phyloP scores from a whole-genome alignment of 345 rosid species.

The Heritiera littoralis region DNA sequence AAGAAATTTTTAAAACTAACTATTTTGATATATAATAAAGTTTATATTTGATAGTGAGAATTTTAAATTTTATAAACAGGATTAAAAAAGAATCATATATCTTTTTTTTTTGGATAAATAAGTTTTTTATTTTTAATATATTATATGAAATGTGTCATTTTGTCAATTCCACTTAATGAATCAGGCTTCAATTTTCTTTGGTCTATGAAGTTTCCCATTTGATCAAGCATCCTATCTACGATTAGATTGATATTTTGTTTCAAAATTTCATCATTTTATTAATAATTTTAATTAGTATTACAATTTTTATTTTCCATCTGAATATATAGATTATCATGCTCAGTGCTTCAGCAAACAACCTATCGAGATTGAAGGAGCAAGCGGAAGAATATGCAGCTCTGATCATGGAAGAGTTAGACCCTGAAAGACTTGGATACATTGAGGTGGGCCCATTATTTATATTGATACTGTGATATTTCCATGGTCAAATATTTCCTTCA shows the following conservation, averaged over 20 bases:
- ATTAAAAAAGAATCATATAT: too few species aligned
- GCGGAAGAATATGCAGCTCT: conserved; percentile 98
- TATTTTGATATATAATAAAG: conserved; percentile 39
- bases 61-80: too few species aligned
- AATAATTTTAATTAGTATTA: conserved; percentile 16
- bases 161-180: too few species aligned
- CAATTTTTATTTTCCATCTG: not conserved
- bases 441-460: conserved; percentile 60
- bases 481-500: conserved; percentile 11
- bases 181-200: conserved; percentile 19
- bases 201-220: conserved; percentile 43
- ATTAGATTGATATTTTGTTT: conserved; percentile 9
- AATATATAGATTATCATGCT: conserved; percentile 74
- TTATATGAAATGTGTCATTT: too few species aligned
- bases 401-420: conserved; percentile 99
- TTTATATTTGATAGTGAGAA: too few species aligned
- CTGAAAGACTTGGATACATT: conserved; percentile 94
- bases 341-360: conserved; percentile 94
- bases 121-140: too few species aligned
- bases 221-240: conserved; percentile 39
- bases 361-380: conserved; percentile 88
- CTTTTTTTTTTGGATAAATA: too few species aligned
- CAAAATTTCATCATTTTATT: not conserved
- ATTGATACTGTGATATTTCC: conserved; percentile 12
- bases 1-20: conserved; percentile 45